Conservation (phyloP, 495 filamentous ascomycete genomes). For the Trypethelium eluteriae region DNA sequence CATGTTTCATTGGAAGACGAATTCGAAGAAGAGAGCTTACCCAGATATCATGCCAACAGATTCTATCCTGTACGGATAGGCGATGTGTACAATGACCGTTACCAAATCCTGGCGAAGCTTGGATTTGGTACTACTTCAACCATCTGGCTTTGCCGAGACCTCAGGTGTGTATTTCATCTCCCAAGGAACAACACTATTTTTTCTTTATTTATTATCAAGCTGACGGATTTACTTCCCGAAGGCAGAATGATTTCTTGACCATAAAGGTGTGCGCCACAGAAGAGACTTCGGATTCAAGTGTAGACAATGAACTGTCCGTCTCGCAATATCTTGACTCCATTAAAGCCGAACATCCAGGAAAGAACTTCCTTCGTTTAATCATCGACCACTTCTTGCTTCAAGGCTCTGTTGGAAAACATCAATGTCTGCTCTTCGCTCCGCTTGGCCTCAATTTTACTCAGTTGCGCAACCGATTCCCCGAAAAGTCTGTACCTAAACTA, state of each 20-base stretch:
- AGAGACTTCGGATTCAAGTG: conserved; percentile 6
- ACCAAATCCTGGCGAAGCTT: conserved; percentile 42
- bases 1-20: neutral
- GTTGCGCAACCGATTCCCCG: no score
- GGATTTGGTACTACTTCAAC: conserved; percentile 44
- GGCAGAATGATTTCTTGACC: neutral
- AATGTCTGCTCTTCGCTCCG: conserved; percentile 41
- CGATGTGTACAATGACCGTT: conserved; percentile 37
- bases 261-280: neutral
- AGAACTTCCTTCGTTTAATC: conserved; percentile 33
- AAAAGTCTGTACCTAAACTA: no score
- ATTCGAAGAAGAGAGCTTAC: conserved; percentile 37
- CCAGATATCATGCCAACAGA: conserved; percentile 33
- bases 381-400: conserved; percentile 39
- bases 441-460: conserved; percentile 34
- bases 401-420: conserved; percentile 38
- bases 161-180: no score
- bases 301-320: conserved; percentile 35
- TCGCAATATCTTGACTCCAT: conserved; percentile 36
- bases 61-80: conserved; percentile 42
- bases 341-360: conserved; percentile 35
- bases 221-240: no score
- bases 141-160: conserved; percentile 47
- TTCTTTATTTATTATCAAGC: no score
- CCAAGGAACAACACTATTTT: no score